Evolutionary conservation across 768 basidiomycete genomes (phyloP).

Genomic region (Pseudohyphozyma bogoriensis): DNA sequence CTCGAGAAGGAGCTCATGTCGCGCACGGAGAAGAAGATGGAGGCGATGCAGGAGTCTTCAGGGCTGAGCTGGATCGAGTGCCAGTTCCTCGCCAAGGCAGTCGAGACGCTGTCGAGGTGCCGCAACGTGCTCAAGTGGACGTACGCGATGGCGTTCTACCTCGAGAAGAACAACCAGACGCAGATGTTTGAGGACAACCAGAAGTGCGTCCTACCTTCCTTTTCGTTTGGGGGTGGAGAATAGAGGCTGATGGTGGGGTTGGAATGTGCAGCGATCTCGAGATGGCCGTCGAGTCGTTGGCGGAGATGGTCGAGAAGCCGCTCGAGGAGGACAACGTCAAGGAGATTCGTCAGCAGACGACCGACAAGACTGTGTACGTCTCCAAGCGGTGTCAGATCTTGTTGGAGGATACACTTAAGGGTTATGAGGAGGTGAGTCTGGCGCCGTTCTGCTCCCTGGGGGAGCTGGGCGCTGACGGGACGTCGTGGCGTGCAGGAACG

Average conservation of each 20-base stretch:
- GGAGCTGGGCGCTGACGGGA: background rate
- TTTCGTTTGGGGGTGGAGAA: background rate
- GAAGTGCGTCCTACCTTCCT: conserved; percentile 48
- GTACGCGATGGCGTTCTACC: conserved; percentile 97
- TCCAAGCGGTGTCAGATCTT: conserved; percentile 92
- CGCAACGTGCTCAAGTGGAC: conserved; percentile 98
- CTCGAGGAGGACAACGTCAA: conserved; percentile 77
- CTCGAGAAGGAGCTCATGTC: conserved; percentile 81
- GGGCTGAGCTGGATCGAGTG: conserved; percentile 95
- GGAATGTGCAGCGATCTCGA: conserved; percentile 65
- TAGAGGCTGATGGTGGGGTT: background rate
- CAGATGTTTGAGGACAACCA: conserved; percentile 97
- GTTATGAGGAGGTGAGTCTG: conserved; percentile 23
- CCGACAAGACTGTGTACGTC: conserved; percentile 92
- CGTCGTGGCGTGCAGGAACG: conserved; percentile 5
- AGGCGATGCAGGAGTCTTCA: conserved; percentile 92
- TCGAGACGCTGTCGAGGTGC: conserved; percentile 60
- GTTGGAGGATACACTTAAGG: conserved; percentile 66
- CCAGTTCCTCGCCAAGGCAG: conserved; percentile 98
- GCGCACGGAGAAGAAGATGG: conserved; percentile 99
- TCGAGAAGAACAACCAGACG: conserved; percentile 81
- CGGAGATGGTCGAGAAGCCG: conserved; percentile 82
- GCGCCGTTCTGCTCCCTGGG: too few relatives aligned
- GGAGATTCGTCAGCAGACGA: conserved; percentile 75
- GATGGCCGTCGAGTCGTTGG: conserved; percentile 85